Evolutionary conservation across 1,284 basidiomycete species (phyloP).

Genomic region (Trametes hirsuta): DNA sequence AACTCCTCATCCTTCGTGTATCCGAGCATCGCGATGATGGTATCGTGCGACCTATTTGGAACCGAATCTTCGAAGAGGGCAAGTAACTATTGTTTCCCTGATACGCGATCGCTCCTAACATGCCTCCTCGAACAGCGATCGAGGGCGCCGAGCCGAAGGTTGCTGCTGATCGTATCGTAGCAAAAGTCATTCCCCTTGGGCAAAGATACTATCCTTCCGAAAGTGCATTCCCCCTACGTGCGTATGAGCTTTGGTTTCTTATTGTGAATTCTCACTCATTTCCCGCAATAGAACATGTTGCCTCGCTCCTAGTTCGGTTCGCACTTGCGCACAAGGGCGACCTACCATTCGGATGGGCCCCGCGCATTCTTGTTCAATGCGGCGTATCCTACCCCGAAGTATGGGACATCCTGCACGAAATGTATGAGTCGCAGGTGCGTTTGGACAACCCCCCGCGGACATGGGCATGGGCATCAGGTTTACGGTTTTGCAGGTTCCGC

Average conservation of each 20-base stretch:
- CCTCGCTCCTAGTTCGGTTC: conserved; percentile 72
- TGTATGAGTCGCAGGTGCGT: conserved; percentile 85
- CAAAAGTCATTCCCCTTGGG: conserved; percentile 72
- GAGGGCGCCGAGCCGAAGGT: conserved; percentile 52
- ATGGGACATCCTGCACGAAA: conserved; percentile 85
- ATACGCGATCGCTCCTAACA: background rate
- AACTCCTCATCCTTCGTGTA: conserved; percentile 91
- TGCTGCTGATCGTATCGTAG: conserved; percentile 64
- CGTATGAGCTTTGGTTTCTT: conserved; percentile 30
- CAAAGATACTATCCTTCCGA: conserved; percentile 91
- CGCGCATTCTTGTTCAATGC: conserved; percentile 76
- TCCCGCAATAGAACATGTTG: conserved; percentile 58
- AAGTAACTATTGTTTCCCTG: conserved; percentile 29
- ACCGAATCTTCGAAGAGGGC: conserved; percentile 83
- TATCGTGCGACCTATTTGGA: conserved; percentile 87
- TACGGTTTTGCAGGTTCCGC: conserved; percentile 60
- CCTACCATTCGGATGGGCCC: conserved; percentile 78
- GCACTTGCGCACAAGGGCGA: conserved; percentile 62
- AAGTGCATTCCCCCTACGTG: conserved; percentile 86
- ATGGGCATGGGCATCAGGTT: background rate
- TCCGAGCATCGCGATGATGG: conserved; percentile 90
- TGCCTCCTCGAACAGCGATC: conserved; percentile 41
- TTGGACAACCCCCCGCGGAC: background rate
- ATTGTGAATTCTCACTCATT: background rate
- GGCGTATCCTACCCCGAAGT: conserved; percentile 76